Evolutionary conservation across 177 flowering plant species (phyloP), one percentile per base, ranked within the genome.

Genomic region (Vitis hybrid): DNA sequence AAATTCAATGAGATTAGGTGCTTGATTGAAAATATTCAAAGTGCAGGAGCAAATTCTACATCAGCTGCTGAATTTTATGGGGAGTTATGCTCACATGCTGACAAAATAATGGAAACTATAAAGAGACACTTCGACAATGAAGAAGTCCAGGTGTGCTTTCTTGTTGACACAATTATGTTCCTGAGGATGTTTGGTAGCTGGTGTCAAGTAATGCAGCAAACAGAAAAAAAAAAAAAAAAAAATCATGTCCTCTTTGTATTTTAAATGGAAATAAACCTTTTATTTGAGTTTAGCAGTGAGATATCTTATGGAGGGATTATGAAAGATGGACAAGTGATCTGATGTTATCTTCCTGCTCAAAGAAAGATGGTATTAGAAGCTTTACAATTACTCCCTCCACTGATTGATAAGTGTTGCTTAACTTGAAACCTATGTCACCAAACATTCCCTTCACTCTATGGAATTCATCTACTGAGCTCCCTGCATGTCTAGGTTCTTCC

Each of bases 401-500:
- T 1, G 15, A 51, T 66, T 45, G 54, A 52, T 72, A 11, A 39
- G 50, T 16, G 13, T 45, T 59, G 64, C 64, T 14, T 34, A 1
- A 53, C 16, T 57, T 34, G 20, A 70, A 54, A 15, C 22, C 15
- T 18, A n/a, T 49, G 22, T 22, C 19, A n/a, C 39, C 19, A 52
- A 64, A 50, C 16, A 58, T 52, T 22, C 62, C 49, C 20, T 45
- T 64, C 16, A 19, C 45, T 39, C 39, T 22, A 10, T 18, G 19
- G 50, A 64, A 12, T 10, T 3, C 50, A 19, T 19, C 16, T 72
- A 39, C 54, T 74, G 58, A 70, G 15, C 22, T 66, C 49, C 20
- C 56, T 79, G 68, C 54, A n/a, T 71, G 5, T 71, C 2, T 71
- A 84, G 87, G 87, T 84, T 73, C 87, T 84, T 62, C 87, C 87